Evolutionary conservation across 176 grass and related monocot genomes (phyloP), one percentile per base, ranked within the genome.

Genomic region (Themeda triandra): DNA sequence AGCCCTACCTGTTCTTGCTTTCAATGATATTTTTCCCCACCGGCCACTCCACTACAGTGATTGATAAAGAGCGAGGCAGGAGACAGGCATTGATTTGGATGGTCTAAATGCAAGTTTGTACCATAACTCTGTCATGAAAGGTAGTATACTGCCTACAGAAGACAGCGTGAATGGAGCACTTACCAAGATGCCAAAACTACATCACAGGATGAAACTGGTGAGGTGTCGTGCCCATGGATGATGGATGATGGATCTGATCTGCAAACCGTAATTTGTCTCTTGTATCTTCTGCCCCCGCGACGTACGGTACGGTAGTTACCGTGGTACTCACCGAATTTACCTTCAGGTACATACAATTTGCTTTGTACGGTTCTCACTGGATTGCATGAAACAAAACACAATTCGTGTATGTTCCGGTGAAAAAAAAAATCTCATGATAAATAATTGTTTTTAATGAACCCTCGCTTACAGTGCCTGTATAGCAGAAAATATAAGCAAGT

Each of bases 1-100:
- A 62, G 71, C 71, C 71, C 71, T 60, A 82, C 86, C 67, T 82
- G 79, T 30, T 46, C 46, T 45, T 11, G 14, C 44, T 56, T 82
- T 67, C 59, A 48, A 82, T 37, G 63, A 6, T 41, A 36, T 33
- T 21, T 8, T 35, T 18, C 53, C n/a, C n/a, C 58, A 62, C 58
- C 58, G 58, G 58, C 10, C 28, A 65, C 10, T 53, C 6, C 49
- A 65, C 10, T 53, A 1, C 49, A 49, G 6, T 53, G 40, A 63
- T 87, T 13, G 30, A 30, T 31, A 13, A 72, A 53, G 39, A 69
- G n/a, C n/a, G n/a, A n/a, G 40, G 23, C 28, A 81, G 63, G 77
- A 33, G 39, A 89, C 83, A 89, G 3, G 40, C 87, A 89, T 76
- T 89, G 54, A 81, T 85, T 76, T 15, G 24, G 13, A 75, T 39